Base-by-base conservation (phyloP, 768 basidiomycete species). In the Sporobolomyces pararoseus region DNA sequence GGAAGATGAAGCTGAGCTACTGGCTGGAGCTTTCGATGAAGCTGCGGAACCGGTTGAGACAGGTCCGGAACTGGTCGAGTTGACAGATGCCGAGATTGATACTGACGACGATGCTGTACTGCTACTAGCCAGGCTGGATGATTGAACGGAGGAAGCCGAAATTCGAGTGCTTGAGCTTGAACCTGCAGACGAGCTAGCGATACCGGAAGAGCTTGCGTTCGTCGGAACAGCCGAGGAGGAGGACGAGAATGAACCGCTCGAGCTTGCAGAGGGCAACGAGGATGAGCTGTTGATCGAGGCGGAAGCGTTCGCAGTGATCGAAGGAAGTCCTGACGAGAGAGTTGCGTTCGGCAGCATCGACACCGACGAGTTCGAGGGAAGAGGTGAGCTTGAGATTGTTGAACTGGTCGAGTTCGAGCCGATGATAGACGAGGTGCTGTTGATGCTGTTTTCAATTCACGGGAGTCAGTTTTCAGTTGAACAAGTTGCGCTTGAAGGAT, bases 201-300 rank as follows among this genome's bases (percentile, higher is more conserved):
- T 23, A 23, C 4, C 34, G 21, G 55, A 57, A 10, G 35, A 57
- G 55, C 35, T 57, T 10, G 35, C 21, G 35, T 39, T 39, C 25
- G 63, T 46, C 17, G 63, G 29, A 19, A 65, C 25, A 7, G 51
- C 63, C 14, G 63, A 46, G 13, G 64, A 57, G 19, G 64, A 65
- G 4, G 25, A 23, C 7, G 6, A 6, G 44, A 29, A 13, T 14
- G 10, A 14, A 23, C 32, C 35, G 32, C 25, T 61, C 37, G 50
- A 12, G 35, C 50, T 53, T 17, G 53, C 29, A 21, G 58, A 60
- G n/a, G 34, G 37, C 49, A 19, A 54, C 39, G 31, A 51, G 9
- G 63, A 64, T 16, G 63, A 44, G 23, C 50, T 51, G 65, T 25
- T 52, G 27, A 42, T 17, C 1, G 51, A 44, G 6, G 50, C 44